phyloP scores from a whole-genome alignment of 352 stramenopile species.

The Phytophthora multivora region DNA sequence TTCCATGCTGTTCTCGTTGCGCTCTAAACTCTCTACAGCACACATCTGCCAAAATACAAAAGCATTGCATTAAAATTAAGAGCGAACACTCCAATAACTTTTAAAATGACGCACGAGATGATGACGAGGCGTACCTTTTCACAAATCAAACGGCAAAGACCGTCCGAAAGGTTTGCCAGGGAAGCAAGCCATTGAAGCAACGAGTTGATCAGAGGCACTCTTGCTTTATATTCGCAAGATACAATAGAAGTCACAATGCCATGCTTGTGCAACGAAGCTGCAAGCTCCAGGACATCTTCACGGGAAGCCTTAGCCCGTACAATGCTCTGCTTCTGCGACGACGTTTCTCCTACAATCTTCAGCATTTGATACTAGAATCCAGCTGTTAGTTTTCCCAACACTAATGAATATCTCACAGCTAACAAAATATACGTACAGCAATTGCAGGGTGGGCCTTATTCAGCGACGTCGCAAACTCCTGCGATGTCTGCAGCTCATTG shows the following conservation, averaged over 20 bases:
- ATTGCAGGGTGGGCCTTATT: conserved; percentile 72
- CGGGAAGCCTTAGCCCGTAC: conserved; percentile 67
- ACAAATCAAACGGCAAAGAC: conserved; percentile 83
- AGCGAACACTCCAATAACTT: background rate
- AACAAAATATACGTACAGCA: too few species aligned
- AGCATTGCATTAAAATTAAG: conserved; percentile 19
- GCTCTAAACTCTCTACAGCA: conserved; percentile 42
- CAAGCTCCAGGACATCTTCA: conserved; percentile 79
- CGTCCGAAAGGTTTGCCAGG: conserved; percentile 81
- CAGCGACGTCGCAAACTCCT: conserved; percentile 83
- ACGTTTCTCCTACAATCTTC: conserved; percentile 78
- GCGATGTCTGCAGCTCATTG: conserved; percentile 91
- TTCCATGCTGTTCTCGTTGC: conserved; percentile 45
- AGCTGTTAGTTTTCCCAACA: too few species aligned
- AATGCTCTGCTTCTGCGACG: conserved; percentile 75
- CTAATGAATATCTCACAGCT: too few species aligned
- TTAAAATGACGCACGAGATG: background rate
- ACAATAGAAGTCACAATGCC: conserved; percentile 85
- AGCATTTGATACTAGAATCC: conserved; percentile 84
- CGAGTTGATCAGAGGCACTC: conserved; percentile 65
- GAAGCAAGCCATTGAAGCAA: conserved; percentile 82
- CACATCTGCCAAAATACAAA: conserved; percentile 33
- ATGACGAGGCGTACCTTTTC: conserved; percentile 52
- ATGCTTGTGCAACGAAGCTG: conserved; percentile 61
- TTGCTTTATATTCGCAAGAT: conserved; percentile 76